These are phyloP conservation scores for Mayamaea pseudoterrestris DNA, from an alignment of 108 stramenopile genomes.

Conservation along the genomic window DNA sequence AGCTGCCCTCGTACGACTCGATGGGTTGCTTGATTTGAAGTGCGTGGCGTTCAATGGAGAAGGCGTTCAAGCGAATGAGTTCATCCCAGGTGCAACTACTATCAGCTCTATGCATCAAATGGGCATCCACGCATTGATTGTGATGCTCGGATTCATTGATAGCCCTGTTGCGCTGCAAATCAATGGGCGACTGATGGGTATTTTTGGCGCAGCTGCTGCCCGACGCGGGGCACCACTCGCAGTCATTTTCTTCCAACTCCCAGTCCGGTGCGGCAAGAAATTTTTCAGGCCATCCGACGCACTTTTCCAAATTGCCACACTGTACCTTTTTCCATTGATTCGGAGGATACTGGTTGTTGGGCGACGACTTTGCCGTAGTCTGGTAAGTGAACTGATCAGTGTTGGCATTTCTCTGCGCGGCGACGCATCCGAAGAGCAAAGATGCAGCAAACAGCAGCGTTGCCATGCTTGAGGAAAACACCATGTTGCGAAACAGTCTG, in stretches of 20 bases:
- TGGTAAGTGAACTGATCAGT: background rate
- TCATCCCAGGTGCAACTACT: conserved; percentile 1
- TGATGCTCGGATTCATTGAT: background rate
- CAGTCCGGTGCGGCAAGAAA: conserved; percentile 16
- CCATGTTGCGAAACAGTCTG: too few species aligned
- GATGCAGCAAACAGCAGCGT: too few species aligned
- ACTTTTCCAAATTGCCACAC: conserved; percentile 23
- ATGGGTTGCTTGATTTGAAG: conserved; percentile 5
- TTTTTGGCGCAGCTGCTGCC: conserved; percentile 10
- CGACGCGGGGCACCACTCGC: conserved; percentile 24
- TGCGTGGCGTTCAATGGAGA: conserved; percentile 8
- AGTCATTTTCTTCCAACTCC: conserved; percentile 17
- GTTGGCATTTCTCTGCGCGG: too few species aligned
- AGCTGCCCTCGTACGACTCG: background rate
- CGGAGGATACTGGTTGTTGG: conserved; percentile 29
- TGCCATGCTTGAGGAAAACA: too few species aligned
- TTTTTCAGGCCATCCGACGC: conserved; percentile 39
- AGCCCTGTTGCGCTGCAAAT: conserved; percentile 46
- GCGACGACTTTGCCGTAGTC: background rate
- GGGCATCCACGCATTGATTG: conserved; percentile 10
- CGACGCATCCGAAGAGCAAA: too few species aligned
- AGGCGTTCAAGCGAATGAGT: conserved; percentile 2
- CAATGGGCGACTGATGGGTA: conserved; percentile 45
- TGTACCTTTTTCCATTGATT: conserved; percentile 29
- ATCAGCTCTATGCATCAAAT: conserved; percentile 7